Base-by-base conservation (phyloP, 306 rosid genomes). In the Oxytropis ochrocephala region DNA sequence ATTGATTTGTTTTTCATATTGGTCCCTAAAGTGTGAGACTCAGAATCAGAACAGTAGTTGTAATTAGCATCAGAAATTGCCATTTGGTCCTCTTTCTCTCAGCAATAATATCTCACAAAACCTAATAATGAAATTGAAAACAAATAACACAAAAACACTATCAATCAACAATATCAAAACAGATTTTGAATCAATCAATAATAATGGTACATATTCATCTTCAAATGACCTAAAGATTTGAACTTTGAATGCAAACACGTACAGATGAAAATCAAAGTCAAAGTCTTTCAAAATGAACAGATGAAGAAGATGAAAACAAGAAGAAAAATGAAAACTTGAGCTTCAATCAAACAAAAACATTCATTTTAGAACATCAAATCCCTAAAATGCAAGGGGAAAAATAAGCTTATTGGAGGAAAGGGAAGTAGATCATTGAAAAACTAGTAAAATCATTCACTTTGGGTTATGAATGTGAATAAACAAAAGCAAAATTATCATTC, bases 31-130 rank as follows among this genome's bases (percentile, higher is more conserved):
- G 72, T 73, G 58, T 81, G 78, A 81, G 74, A 54, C 47, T 49
- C 44, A 68, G 77, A 49, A 24, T 2, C 29, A 70, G 39, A 38
- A 38, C 36, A 69, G 36, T 50, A 77, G 30, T 83, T 83, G 6
- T 76, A 81, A 64, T 77, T 79, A 49, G 84, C 36, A 61, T 84
- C 85, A 74, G 83, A 71, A 1, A 67, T 72, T 61, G 77, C 57
- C 77, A 58, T 70, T 64, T 74, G 82, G 60, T 51, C 82, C 89
- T 87, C 90, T 89, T 87, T 78, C 89, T 78, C 89, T 6, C 42
- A 1, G 85, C 86, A 85, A 55, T 86, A 82, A 84, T 76, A 12
- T 84, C 82, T 63, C 74, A 54, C 78, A 67, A 52, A 50, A 76
- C 78, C 86, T 62, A 14, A 47, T 62, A 14, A 47, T 43, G 65